Evolutionary conservation across 2,329 filamentous ascomycete species (phyloP).

Genomic region (Alternaria gaisen): DNA sequence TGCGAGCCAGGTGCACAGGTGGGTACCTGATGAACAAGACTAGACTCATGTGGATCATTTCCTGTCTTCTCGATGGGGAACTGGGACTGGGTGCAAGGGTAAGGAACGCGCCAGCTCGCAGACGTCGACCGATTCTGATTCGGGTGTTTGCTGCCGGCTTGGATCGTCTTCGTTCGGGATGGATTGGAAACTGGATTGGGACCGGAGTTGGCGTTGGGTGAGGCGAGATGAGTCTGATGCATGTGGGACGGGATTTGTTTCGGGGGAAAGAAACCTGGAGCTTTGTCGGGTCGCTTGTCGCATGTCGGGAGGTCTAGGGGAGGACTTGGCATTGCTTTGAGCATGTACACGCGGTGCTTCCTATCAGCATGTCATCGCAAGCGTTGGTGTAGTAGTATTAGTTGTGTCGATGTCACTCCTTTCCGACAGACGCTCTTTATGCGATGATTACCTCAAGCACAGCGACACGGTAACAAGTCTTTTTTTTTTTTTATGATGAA

Average conservation of each 20-base stretch:
- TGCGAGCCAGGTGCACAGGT: slow-evolving; percentile 11
- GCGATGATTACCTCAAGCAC: background rate
- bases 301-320: slow-evolving; percentile 7
- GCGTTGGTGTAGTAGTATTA: background rate
- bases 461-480: background rate
- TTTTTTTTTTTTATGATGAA: background rate
- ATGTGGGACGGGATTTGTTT: slow-evolving; percentile 4
- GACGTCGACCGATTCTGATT: background rate
- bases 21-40: slow-evolving; percentile 2
- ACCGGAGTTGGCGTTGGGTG: background rate
- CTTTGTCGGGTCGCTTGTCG: slow-evolving; percentile 3
- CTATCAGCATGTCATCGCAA: background rate
- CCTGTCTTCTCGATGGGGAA: background rate
- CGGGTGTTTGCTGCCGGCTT: background rate
- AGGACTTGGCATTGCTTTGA: slow-evolving; percentile 4
- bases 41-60: background rate
- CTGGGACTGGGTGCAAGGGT: slow-evolving; percentile 4
- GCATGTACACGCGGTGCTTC: background rate
- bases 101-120: background rate
- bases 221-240: background rate
- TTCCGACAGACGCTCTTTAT: background rate
- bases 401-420: background rate
- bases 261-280: background rate
- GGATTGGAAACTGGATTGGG: background rate
- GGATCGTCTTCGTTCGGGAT: slow-evolving; percentile 3